Evolutionary conservation across 768 basidiomycete species (phyloP), one percentile per base, ranked within the genome.

Genomic region (Lactarius hengduanensis): DNA sequence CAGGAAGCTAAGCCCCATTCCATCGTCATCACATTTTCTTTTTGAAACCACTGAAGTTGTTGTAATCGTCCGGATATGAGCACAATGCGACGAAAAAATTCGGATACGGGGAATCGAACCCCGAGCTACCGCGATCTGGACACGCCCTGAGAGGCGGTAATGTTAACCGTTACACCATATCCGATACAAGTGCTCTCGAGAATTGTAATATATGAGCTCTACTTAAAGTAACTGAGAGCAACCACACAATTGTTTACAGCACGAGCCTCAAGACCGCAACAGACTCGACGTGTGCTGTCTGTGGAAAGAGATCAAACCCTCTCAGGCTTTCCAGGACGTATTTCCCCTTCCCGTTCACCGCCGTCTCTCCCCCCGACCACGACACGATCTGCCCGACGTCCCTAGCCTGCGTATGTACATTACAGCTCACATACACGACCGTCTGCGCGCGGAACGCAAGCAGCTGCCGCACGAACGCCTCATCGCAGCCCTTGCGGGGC

Each of bases 301-400:
- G 95, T 9, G 96, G 94, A 79, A 98, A 99, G 62, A 99, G 74
- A 79, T 98, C 96, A 70, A 97, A 93, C 41, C 94, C 96, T 67
- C 91, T 77, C 72, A 97, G 71, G 71, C 87, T 92, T 78, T 95
- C 91, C 72, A 99, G 71, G 68, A 84, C 80, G 77, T 97, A 99
- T 71, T 76, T 71, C 73, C 75, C 64, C 70, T 69, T 69, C 43
- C 68, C 78, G 50, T 69, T 79, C 57, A 76, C 78, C 57, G 9
- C 43, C 18, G 43, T 45, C 50, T 22, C 77, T 56, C 58, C 47
- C 71, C 77, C 76, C 67, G 81, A 82, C 73, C 84, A 77, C 26
- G 70, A 64, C 54, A 88, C 40, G 41, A 97, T 84, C 77, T 80
- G 84, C 18, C 92, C 94, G 2, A 97, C 81, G 76, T 97, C 96